phyloP scores from a whole-genome alignment of 768 basidiomycete species.

The Chalciporus piperatus region DNA sequence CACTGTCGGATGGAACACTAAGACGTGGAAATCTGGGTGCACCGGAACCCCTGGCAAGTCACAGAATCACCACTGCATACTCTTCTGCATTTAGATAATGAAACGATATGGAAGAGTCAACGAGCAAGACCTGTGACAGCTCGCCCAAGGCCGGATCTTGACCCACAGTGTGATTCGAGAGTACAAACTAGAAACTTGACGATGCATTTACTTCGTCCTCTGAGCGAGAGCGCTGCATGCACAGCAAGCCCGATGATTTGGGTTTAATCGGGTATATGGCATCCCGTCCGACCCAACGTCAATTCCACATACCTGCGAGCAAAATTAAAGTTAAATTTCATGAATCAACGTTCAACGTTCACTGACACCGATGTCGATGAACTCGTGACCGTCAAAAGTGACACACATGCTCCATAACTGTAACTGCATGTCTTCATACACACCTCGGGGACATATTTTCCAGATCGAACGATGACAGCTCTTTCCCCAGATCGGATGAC shows the following conservation, averaged over 20 bases:
- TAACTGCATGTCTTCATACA: slow-evolving; percentile 8
- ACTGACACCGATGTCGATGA: not conserved
- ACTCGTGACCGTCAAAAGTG: not conserved
- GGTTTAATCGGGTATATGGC: slow-evolving; percentile 51
- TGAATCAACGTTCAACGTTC: slow-evolving; percentile 6
- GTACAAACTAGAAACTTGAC: slow-evolving; percentile 25
- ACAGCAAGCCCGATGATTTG: slow-evolving; percentile 28
- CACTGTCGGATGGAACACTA: slow-evolving; percentile 66
- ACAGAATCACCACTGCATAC: slow-evolving; percentile 6
- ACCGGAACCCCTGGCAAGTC: slow-evolving; percentile 36
- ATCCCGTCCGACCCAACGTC: slow-evolving; percentile 24
- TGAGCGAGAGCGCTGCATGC: no score
- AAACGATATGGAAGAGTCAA: slow-evolving; percentile 41
- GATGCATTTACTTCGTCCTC: no score
- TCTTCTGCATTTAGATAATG: slow-evolving; percentile 4
- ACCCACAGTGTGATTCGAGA: no score
- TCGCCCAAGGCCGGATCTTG: no score
- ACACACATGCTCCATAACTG: slow-evolving; percentile 4
- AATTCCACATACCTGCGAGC: slow-evolving; percentile 14
- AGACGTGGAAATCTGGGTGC: slow-evolving; percentile 65
- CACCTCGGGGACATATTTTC: slow-evolving; percentile 31
- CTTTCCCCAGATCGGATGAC: slow-evolving; percentile 31
- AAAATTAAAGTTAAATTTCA: slow-evolving; percentile 16
- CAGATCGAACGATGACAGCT: slow-evolving; percentile 43
- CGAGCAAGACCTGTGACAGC: slow-evolving; percentile 36